phyloP scores from a whole-genome alignment of 1,284 basidiomycete species.

The Quambalaria eucalypti region DNA sequence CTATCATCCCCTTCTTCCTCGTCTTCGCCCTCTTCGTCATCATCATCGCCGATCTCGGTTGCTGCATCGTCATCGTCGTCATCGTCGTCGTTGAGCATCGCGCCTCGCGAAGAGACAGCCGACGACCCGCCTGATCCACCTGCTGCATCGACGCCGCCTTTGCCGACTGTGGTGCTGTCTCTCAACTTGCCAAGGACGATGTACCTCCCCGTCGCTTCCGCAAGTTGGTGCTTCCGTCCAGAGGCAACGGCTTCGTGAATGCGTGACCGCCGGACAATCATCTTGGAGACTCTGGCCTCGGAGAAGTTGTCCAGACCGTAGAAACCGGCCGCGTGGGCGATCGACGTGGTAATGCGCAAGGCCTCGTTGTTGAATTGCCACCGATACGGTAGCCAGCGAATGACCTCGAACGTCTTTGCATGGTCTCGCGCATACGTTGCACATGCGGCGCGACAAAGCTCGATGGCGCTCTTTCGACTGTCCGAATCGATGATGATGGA shows the following conservation, averaged over 20 bases:
- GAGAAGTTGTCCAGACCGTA: slow-evolving; percentile 28
- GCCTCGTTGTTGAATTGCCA: slow-evolving; percentile 40
- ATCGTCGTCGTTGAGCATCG: too few relatives aligned
- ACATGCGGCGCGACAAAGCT: slow-evolving; percentile 13
- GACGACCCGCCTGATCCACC: too few relatives aligned
- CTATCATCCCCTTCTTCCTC: too few relatives aligned
- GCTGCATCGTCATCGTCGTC: slow-evolving; percentile 16
- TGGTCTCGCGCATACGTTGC: slow-evolving; percentile 33
- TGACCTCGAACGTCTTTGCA: slow-evolving; percentile 16
- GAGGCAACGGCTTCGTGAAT: slow-evolving; percentile 25
- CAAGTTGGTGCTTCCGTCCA: slow-evolving; percentile 13
- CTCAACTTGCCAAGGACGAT: background rate
- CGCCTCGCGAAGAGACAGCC: too few relatives aligned
- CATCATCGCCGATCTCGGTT: slow-evolving; percentile 21
- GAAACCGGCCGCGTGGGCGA: slow-evolving; percentile 30
- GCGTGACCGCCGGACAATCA: slow-evolving; percentile 32
- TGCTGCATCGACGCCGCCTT: background rate
- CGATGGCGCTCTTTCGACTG: slow-evolving; percentile 1
- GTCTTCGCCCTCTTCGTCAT: background rate
- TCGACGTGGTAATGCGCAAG: slow-evolving; percentile 20
- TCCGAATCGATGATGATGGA: slow-evolving; percentile 13
- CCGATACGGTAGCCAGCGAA: slow-evolving; percentile 26
- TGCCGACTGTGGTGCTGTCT: slow-evolving; percentile 5
- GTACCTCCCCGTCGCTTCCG: background rate
- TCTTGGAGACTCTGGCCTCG: slow-evolving; percentile 22